Evolutionary conservation across 352 stramenopile genomes (phyloP), one percentile per base, ranked within the genome.

Genomic region (Globisporangium radiosum): DNA sequence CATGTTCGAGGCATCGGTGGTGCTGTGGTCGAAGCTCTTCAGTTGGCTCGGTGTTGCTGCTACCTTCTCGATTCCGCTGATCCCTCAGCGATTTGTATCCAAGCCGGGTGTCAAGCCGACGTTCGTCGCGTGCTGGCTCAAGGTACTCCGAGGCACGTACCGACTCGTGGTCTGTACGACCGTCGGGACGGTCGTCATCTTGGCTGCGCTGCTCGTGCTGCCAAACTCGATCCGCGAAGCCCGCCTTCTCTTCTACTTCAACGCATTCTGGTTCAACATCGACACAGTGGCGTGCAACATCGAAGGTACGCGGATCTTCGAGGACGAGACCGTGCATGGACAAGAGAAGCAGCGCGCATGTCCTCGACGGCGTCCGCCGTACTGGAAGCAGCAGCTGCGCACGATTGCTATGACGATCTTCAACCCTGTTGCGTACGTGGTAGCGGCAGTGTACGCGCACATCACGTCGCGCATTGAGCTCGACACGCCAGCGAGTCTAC

Each of bases 381-480:
- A 62, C n/a, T 62, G 42, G 39, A 62, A 57, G 57, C 49, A 59
- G 11, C 53, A 60, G 25, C 25, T 17, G 5, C 47, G 2, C 15
- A n/a, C 8, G 37, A 45, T 39, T 62, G 44, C 44, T 3, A 11
- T 4, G 8, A 53, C 50, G 10, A 10, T 44, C 40, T 39, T 25
- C 4, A 47, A 47, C 40, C 10, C 54, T 2, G 11, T 56, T 7
- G 25, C 54, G 19, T 54, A 56, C 45, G 17, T 48, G 3, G 40
- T 57, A 19, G 25, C 60, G 6, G 33, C n/a, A 1, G 11, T 65
- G 37, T 65, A 62, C 49, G 43, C 54, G 40, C 43, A 62, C 40
- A 13, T 42, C 19, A 59, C 56, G 40, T 42, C 36, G 8, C 11
- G 13, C 1, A 36, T 56, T 8, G 52, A 44, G 45, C 39, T 60